Base-by-base conservation (phyloP, 805 yeast species). In the Suhomyces faveliae region DNA sequence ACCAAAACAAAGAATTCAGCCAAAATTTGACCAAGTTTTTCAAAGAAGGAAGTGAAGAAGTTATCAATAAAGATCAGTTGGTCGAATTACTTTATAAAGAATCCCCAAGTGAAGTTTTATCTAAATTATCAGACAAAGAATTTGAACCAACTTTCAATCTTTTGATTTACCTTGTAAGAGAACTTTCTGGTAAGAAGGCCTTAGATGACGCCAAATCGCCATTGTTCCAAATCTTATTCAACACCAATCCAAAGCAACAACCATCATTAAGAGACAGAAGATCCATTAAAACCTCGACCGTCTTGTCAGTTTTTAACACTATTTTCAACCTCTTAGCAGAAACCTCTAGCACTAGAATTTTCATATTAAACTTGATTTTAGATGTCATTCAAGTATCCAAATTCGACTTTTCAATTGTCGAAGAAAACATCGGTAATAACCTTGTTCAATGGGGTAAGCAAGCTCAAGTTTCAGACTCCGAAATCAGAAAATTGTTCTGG, bases 131-230 rank as follows among this genome's bases (percentile, higher is more conserved):
- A 42, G 77, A 73, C 60, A 71, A 65, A 51, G 77, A 72, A 47
- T 73, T 73, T 46, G 78, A 73, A 59, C 71, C 77, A 20, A 61
- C 76, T n/a, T 69, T 71, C 61, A 70, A 73, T 55, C 64, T 73
- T 56, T 58, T 70, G 49, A 57, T 66, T 25, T 67, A 70, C 54
- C 62, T 73, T 38, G 59, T 69, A 46, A 54, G 55, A 21, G 63
- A 68, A 50, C 62, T 71, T 35, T 35, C 42, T 35, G 50, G 50
- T 12, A 64, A 59, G 39, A 49, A 51, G 12, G 65, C 63, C 15
- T 61, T 68, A 47, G 68, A 65, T 44, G 54, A 64, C 42, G 44
- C 56, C 21, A 37, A 51, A 11, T 24, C 46, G 8, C 48, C 49
- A 24, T 54, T 70, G 42, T 51, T 67, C 40, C 47, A 59, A 37